Percentiles rank a stretch among this genome's conserved stretches.
These are phyloP conservation scores for Nakataea oryzae DNA, from an alignment of 2,329 filamentous ascomycete species.

Conservation along the genomic window DNA sequence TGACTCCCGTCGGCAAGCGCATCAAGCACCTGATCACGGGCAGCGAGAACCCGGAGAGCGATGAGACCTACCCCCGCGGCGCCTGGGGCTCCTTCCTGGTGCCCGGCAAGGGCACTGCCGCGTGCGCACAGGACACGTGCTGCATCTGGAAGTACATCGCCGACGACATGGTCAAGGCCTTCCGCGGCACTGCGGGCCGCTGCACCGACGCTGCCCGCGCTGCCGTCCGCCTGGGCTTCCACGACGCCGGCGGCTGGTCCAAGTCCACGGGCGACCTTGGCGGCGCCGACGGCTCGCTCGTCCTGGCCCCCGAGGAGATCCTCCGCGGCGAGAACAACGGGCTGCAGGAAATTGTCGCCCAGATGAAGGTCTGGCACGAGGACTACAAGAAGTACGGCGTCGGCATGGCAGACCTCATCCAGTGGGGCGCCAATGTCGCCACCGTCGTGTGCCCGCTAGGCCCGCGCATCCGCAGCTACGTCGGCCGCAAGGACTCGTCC, in stretches of 20 bases:
- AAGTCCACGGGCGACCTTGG: slow-evolving; percentile 12
- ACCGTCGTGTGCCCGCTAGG: slow-evolving; percentile 40
- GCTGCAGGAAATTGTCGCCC: slow-evolving; percentile 26
- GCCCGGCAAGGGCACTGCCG: slow-evolving; percentile 11
- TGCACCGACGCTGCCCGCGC: slow-evolving; percentile 30
- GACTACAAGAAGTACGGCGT: slow-evolving; percentile 26
- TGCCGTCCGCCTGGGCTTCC: slow-evolving; percentile 34
- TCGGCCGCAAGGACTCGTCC: slow-evolving; percentile 34
- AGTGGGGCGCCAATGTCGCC: slow-evolving; percentile 35
- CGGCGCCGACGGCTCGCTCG: slow-evolving; percentile 34
- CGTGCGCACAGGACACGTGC: slow-evolving; percentile 16
- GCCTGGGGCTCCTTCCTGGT: neutral
- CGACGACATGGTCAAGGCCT: slow-evolving; percentile 21
- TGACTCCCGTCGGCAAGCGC: slow-evolving; percentile 21
- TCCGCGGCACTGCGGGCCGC: slow-evolving; percentile 16
- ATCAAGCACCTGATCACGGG: slow-evolving; percentile 25
- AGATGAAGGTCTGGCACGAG: slow-evolving; percentile 24
- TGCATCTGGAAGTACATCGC: slow-evolving; percentile 30
- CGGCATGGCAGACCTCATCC: slow-evolving; percentile 43
- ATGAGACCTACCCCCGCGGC: slow-evolving; percentile 9
- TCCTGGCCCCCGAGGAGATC: slow-evolving; percentile 27
- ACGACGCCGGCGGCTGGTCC: slow-evolving; percentile 33
- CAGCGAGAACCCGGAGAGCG: slow-evolving; percentile 14
- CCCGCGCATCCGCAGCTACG: slow-evolving; percentile 35
- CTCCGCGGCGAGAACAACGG: slow-evolving; percentile 31